These are phyloP conservation scores for Pythium phragmiticola DNA, from an alignment of 352 stramenopile species.

Conservation along the genomic window DNA sequence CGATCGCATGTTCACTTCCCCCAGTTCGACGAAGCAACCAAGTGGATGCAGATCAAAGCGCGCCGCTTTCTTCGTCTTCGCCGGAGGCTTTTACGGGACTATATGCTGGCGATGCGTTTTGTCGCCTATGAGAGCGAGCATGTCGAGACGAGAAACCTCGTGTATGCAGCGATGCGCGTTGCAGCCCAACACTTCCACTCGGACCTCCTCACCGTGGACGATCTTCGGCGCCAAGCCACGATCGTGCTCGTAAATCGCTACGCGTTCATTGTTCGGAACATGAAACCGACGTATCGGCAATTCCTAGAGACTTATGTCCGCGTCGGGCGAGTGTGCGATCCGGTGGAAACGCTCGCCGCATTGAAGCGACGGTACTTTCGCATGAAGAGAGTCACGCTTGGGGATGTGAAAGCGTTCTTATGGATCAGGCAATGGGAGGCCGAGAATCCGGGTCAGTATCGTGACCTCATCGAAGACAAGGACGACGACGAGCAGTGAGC, in stretches of 20 bases:
- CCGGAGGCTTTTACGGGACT: conserved; percentile 42
- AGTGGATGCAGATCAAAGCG: conserved; percentile 40
- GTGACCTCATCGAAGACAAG: conserved; percentile 16
- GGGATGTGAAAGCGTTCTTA: conserved; percentile 38
- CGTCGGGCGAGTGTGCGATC: conserved; percentile 23
- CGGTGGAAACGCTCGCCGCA: conserved; percentile 29
- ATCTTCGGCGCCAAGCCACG: conserved; percentile 36
- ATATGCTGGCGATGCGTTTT: conserved; percentile 42
- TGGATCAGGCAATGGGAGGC: conserved; percentile 42
- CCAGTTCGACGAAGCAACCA: conserved; percentile 31
- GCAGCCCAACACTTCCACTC: conserved; percentile 38
- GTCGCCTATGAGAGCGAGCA: conserved; percentile 39
- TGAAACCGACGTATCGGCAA: conserved; percentile 26
- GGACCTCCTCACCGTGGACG: conserved; percentile 32
- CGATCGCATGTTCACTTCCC: conserved; percentile 52
- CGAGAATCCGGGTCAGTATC: conserved; percentile 27
- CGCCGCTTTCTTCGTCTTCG: conserved; percentile 35
- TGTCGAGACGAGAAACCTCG: conserved; percentile 44
- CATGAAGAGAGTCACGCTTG: conserved; percentile 7
- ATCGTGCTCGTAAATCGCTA: conserved; percentile 33
- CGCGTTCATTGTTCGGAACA: conserved; percentile 13
- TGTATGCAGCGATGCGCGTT: conserved; percentile 40
- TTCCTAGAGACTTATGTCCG: conserved; percentile 32
- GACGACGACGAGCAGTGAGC: neutral
- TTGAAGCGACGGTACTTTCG: conserved; percentile 19